Percentiles rank a stretch among this genome's conserved stretches.
Evolutionary conservation across 108 stramenopile species (phyloP).

Genomic region (Pseudonitzschia delicatissima): DNA sequence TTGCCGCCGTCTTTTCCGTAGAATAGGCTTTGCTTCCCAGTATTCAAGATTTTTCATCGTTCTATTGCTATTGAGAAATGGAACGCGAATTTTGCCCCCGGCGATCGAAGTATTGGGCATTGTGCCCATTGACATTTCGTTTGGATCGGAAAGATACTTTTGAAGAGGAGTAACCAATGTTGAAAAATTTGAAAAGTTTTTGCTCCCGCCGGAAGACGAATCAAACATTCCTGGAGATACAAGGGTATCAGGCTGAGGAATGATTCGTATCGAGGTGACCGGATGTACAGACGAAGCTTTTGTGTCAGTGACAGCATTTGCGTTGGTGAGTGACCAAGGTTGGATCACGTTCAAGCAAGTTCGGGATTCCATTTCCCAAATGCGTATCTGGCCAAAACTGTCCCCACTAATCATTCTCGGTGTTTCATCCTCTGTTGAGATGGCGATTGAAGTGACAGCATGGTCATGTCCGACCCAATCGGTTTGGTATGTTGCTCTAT

Average conservation of each 20-base stretch:
- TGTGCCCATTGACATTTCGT: not conserved
- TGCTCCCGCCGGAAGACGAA: not conserved
- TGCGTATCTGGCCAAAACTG: constrained; percentile 63
- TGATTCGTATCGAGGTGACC: constrained; percentile 50
- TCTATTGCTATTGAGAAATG: constrained; percentile 23
- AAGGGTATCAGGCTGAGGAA: constrained; percentile 19
- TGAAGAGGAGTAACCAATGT: constrained; percentile 33
- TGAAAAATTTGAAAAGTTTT: constrained; percentile 10
- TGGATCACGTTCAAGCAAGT: constrained; percentile 58
- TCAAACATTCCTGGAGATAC: constrained; percentile 24
- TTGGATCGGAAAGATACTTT: constrained; percentile 16
- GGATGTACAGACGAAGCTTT: constrained; percentile 41
- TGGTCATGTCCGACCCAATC: constrained; percentile 70
- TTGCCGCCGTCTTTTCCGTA: not conserved
- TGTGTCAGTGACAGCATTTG: constrained; percentile 4
- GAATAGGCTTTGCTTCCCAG: constrained; percentile 19
- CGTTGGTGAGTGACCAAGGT: constrained; percentile 57
- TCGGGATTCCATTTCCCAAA: constrained; percentile 78
- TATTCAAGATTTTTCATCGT: constrained; percentile 1
- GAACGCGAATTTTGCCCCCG: constrained; percentile 14
- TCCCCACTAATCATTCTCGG: constrained; percentile 64
- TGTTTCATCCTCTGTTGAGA: constrained; percentile 43
- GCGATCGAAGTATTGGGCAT: not conserved
- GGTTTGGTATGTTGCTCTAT: constrained; percentile 25
- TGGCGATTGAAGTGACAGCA: constrained; percentile 56